Evolutionary conservation across 2,329 filamentous ascomycete genomes (phyloP), one percentile per base, ranked within the genome.

Genomic region (Fusarium concolor): DNA sequence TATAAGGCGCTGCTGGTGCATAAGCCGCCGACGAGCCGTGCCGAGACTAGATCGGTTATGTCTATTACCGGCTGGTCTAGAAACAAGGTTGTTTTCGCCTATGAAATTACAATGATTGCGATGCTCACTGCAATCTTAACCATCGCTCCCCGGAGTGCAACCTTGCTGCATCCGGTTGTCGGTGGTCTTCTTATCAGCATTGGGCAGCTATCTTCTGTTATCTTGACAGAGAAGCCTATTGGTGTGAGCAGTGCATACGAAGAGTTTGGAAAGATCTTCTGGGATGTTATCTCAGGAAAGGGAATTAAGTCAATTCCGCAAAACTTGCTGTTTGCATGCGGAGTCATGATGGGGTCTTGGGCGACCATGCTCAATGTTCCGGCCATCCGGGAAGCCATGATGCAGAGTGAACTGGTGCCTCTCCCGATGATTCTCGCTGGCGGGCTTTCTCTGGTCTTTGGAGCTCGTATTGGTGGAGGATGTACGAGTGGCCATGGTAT

Each of bases 401-500:
- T 29, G 10, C 24, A 26, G 4, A 63, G 51, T 5, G 51, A 31
- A 9, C 44, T 39, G 6, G 43, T 37, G 5, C 49, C 60, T 4
- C 11, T 63, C 3, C 22, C 22, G 2, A 44, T 22, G 8, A 14
- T 63, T 3, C 2, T 63, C 2, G 15, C 15, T 0, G 60, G 60
- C 6, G 60, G 59, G n/a, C 4, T 49, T 5, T 18, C 47, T 5
- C 14, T 63, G 0, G 22, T 20, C 0, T 63, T 63, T 4, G 60
- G 60, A 0, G 60, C 60, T 15, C 60, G 60, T 11, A 58, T 26
- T 10, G 60, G 58, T 24, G 60, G 60, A 7, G 60, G 60, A 20
- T 63, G 60, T 11, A 63, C 60, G 4, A 63, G 60, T 20, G 60
- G 60, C 2, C 60, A 63, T 26, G 60, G 60, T 7, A 63, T 63